Conservation (phyloP, 352 stramenopile species). For the Phytophthora nicotianae region DNA sequence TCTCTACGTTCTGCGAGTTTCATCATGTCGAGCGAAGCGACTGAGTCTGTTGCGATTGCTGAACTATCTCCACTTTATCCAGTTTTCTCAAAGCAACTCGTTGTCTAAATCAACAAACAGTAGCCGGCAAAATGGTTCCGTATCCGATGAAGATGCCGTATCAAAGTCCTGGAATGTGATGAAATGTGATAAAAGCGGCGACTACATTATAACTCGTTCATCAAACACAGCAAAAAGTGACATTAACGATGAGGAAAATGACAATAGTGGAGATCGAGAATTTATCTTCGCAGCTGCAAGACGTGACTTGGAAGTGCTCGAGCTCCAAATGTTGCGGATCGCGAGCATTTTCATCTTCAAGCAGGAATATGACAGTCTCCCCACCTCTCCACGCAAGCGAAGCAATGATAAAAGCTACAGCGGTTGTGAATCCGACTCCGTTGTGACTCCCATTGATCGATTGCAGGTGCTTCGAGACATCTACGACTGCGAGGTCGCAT, state of each 20-base stretch:
- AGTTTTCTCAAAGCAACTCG: conserved; percentile 8
- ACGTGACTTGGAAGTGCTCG: conserved; percentile 45
- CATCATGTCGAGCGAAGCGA: conserved; percentile 45
- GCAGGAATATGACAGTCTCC: conserved; percentile 47
- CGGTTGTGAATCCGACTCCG: background rate
- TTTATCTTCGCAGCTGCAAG: conserved; percentile 48
- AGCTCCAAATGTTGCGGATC: conserved; percentile 50
- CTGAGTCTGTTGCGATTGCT: conserved; percentile 49
- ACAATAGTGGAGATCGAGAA: conserved; percentile 21
- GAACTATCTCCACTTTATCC: conserved; percentile 58
- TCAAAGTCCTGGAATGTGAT: conserved; percentile 17
- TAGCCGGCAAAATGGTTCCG: background rate
- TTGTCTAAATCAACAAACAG: background rate
- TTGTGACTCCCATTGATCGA: conserved; percentile 48
- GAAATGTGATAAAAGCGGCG: conserved; percentile 25
- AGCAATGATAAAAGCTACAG: background rate
- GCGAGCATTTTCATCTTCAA: conserved; percentile 55
- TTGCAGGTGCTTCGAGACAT: conserved; percentile 60
- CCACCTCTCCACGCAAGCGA: conserved; percentile 13
- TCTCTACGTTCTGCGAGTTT: conserved; percentile 48
- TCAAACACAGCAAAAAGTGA: background rate
- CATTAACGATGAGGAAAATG: conserved; percentile 1
- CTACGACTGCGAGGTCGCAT: conserved; percentile 55
- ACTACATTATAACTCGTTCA: conserved; percentile 27
- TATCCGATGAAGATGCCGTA: background rate